These are phyloP conservation scores for Aspergillus melleus DNA, from an alignment of 2,329 filamentous ascomycete species.

Conservation along the genomic window DNA sequence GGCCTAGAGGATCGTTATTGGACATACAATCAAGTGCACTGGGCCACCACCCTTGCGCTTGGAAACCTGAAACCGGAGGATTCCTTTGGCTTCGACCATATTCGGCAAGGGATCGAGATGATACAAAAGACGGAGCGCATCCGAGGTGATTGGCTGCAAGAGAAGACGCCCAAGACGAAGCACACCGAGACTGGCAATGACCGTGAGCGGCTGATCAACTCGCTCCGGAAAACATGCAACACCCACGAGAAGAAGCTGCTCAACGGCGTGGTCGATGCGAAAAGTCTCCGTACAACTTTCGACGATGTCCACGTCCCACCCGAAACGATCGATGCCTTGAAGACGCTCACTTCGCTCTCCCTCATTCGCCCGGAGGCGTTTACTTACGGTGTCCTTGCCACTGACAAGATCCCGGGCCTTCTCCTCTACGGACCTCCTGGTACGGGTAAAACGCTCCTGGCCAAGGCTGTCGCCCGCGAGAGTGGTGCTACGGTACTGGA, in stretches of 20 bases:
- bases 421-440: conserved; percentile 82
- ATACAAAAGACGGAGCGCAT: conserved; percentile 44
- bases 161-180: conserved; percentile 31
- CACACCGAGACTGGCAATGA: conserved; percentile 35
- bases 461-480: conserved; percentile 65
- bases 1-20: conserved; percentile 56
- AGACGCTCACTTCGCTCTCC: conserved; percentile 84
- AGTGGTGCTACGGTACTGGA: conserved; percentile 73
- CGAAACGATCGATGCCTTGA: conserved; percentile 83
- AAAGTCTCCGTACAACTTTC: conserved; percentile 84
- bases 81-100: conserved; percentile 39
- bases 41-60: conserved; percentile 56
- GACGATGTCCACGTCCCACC: conserved; percentile 77
- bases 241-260: conserved; percentile 81
- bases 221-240: conserved; percentile 61
- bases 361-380: conserved; percentile 91
- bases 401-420: conserved; percentile 85
- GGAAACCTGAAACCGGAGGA: conserved; percentile 49
- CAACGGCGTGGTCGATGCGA: conserved; percentile 75
- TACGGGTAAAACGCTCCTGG: conserved; percentile 63
- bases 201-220: conserved; percentile 46
- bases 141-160: conserved; percentile 39
- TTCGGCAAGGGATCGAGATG: conserved; percentile 36
- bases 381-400: conserved; percentile 87
- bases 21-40: conserved; percentile 61